A percentile compares a stretch with the other conserved stretches of the same genome.
phyloP scores from a whole-genome alignment of 139 green algal genomes.

The Picochlorum sp. region DNA sequence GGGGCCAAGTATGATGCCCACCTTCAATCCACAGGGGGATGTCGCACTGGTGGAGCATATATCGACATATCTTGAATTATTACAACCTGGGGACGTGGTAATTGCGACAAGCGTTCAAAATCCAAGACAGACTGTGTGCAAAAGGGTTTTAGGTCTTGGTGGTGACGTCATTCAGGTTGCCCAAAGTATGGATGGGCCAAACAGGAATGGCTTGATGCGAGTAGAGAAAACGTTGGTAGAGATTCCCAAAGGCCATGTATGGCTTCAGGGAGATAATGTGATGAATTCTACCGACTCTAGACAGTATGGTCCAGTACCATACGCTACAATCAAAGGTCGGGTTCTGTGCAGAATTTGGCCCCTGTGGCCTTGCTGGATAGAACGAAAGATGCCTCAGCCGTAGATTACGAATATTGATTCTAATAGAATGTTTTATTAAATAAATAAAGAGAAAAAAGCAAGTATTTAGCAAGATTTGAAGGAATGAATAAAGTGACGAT shows the following conservation, averaged over 20 bases:
- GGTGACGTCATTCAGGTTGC: constrained; percentile 33
- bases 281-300: constrained; percentile 63
- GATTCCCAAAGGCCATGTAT: constrained; percentile 62
- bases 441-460: no score
- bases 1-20: constrained; percentile 71
- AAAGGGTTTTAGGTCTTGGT: constrained; percentile 52
- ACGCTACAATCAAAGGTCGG: constrained; percentile 42
- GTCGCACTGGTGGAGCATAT: constrained; percentile 56
- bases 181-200: not conserved
- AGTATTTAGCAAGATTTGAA: no score
- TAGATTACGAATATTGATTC: no score
- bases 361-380: no score
- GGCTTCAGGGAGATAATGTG: constrained; percentile 68
- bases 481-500: no score
- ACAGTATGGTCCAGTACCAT: constrained; percentile 68
- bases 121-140: constrained; percentile 57
- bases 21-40: constrained; percentile 62
- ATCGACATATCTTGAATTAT: constrained; percentile 6
- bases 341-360: constrained; percentile 46
- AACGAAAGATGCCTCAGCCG: no score
- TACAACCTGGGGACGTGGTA: constrained; percentile 52
- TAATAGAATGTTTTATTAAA: no score
- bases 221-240: not conserved
- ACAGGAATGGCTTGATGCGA: no score
- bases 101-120: constrained; percentile 51